These are phyloP conservation scores for Mikania micrantha DNA, from an alignment of 129 eudicot species.

Conservation along the genomic window DNA sequence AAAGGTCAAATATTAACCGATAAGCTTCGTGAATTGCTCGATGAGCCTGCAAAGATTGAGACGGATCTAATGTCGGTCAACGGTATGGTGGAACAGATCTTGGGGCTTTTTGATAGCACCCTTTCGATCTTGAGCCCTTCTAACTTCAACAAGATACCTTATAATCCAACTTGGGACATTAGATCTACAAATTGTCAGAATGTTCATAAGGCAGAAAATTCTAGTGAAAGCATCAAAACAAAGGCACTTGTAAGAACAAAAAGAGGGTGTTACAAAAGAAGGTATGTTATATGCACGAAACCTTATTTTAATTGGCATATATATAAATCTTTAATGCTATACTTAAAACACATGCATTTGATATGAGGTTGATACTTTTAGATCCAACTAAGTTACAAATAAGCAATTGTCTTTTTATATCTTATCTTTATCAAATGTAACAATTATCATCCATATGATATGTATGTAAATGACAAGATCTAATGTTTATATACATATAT, in stretches of 20 bases:
- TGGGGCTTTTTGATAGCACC: conserved; percentile 31
- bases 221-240: conserved; percentile 22
- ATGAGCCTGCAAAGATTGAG: not conserved
- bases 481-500: not conserved
- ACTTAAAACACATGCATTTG: not conserved
- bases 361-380: not conserved
- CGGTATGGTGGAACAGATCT: conserved; percentile 29
- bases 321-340: not conserved
- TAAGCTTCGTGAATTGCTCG: conserved; percentile 29
- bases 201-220: conserved; percentile 22
- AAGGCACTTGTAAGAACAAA: conserved; percentile 18
- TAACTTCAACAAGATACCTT: conserved; percentile 10
- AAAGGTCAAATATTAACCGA: conserved; percentile 33
- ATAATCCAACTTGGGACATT: conserved; percentile 1
- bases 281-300: conserved; percentile 18
- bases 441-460: not conserved
- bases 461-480: not conserved
- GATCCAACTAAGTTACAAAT: not conserved
- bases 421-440: not conserved
- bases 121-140: conserved; percentile 18
- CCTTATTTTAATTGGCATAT: too few species aligned
- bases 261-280: conserved; percentile 63
- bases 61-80: conserved; percentile 16
- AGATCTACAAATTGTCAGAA: not conserved
- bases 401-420: not conserved